Evolutionary conservation across 2,329 filamentous ascomycete genomes (phyloP), one percentile per base, ranked within the genome.

Genomic region (Elsinoe necatrix): DNA sequence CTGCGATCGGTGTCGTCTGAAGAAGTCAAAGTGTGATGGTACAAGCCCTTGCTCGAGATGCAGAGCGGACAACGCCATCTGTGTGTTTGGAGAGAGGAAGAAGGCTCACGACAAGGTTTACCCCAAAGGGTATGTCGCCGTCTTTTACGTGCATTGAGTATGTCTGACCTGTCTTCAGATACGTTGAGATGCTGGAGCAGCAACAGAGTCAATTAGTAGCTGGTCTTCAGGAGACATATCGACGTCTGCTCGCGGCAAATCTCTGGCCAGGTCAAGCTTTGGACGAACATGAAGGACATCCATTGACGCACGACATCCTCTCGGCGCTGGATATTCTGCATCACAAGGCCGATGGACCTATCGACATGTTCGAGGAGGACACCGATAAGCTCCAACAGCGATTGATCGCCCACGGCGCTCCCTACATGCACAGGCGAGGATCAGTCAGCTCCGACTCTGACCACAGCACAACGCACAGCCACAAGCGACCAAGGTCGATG

Each of bases 21-120:
- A 85, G 70, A 85, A 85, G 67, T 84, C 81, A 66, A 85, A 85
- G 78, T 85, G 82, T 68, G 81, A 85, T 65, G 82, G 82, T 61
- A 73, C 77, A 35, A 79, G 73, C 62, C 81, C 81, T 16, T 85
- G 82, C 71, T 76, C 76, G 62, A 73, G 82, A 59, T 85, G 82
- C 69, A 79, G 79, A 65, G 75, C 79, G 59, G 82, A 85, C 68
- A 83, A 84, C 66, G 78, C 79, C 39, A 81, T 83, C 59, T 85
- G 82, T 63, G 78, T 83, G 3, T 85, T 83, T 68, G 81, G 81
- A 29, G 81, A 84, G 65, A 73, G 81, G 56, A 85, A 84, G 68
- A 84, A 83, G 73, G 78, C 79, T 5, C 80, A 83, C 63, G 82
- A 85, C 69, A 84, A 84, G 68, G 78, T 83, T 47, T 84, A 84